Percentiles rank a stretch among this genome's conserved stretches.
Conservation (phyloP, 371 early-diverging fungal genomes). For the Mucor plumbeus region DNA sequence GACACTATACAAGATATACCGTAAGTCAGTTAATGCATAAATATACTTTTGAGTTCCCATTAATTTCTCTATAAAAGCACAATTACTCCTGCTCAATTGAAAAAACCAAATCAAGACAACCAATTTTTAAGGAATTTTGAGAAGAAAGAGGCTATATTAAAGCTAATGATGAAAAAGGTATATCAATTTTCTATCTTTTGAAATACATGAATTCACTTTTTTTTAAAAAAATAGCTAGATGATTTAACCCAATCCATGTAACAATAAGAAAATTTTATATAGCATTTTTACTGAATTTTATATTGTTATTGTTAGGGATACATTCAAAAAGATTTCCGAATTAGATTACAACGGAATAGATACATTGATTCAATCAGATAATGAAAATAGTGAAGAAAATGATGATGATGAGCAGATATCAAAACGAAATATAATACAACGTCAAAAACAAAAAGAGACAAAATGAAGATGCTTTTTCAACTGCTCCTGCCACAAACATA, state of each 20-base stretch:
- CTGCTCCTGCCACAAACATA: background rate
- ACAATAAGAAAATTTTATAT: background rate
- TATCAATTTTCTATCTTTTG: background rate
- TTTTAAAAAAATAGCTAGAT: constrained; percentile 15
- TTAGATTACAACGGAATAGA: constrained; percentile 1
- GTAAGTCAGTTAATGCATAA: constrained; percentile 10
- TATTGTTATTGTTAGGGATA: constrained; percentile 23
- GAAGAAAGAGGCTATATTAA: constrained; percentile 24
- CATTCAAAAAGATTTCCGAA: constrained; percentile 18
- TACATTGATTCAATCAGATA: constrained; percentile 5
- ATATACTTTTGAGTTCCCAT: too few species aligned
- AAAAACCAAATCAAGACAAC: background rate
- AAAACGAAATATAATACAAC: background rate
- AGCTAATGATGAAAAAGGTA: constrained; percentile 32
- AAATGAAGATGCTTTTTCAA: background rate
- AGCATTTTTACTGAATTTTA: background rate
- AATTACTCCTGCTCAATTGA: background rate
- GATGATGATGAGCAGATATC: background rate
- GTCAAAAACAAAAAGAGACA: background rate
- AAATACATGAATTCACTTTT: background rate
- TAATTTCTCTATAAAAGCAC: too few species aligned
- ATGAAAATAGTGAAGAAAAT: background rate
- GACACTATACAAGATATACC: constrained; percentile 25
- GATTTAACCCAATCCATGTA: constrained; percentile 31
- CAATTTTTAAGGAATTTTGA: constrained; percentile 17